Evolutionary conservation across 768 basidiomycete species (phyloP).

Genomic region (Leccinum subgranulosum): DNA sequence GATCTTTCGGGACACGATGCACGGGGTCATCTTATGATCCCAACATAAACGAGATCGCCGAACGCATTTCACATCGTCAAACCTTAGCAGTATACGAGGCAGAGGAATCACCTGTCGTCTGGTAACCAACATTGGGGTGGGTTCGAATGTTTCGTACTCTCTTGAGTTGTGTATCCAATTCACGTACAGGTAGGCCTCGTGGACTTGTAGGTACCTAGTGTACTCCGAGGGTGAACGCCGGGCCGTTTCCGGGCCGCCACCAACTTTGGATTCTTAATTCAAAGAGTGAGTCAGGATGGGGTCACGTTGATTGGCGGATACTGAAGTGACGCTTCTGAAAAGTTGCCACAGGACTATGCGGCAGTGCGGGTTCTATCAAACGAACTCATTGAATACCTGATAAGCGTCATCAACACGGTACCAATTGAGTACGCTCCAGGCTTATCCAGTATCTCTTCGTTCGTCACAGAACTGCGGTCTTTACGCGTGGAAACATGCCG

Average conservation of each 20-base stretch:
- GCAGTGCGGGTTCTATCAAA: background rate
- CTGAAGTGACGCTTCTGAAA: background rate
- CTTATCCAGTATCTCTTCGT: background rate
- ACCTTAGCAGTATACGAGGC: background rate
- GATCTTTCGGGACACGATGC: background rate
- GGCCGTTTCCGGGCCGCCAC: background rate
- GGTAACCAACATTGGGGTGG: background rate
- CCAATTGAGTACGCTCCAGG: background rate
- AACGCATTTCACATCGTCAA: slow-evolving; percentile 3
- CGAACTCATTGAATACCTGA: background rate
- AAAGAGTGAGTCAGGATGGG: background rate
- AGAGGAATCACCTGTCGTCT: background rate
- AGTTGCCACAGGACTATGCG: background rate
- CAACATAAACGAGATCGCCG: background rate
- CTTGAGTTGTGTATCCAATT: background rate
- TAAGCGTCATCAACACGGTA: background rate
- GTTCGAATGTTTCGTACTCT: background rate
- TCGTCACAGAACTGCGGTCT: background rate
- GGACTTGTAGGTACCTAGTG: background rate
- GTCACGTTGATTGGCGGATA: background rate
- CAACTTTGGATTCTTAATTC: background rate
- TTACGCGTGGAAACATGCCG: background rate
- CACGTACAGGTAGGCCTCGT: background rate
- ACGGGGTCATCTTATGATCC: background rate
- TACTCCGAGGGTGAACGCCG: slow-evolving; percentile 7